Conservation (phyloP, 2,329 filamentous ascomycete genomes). For the Lachnellula suecica region DNA sequence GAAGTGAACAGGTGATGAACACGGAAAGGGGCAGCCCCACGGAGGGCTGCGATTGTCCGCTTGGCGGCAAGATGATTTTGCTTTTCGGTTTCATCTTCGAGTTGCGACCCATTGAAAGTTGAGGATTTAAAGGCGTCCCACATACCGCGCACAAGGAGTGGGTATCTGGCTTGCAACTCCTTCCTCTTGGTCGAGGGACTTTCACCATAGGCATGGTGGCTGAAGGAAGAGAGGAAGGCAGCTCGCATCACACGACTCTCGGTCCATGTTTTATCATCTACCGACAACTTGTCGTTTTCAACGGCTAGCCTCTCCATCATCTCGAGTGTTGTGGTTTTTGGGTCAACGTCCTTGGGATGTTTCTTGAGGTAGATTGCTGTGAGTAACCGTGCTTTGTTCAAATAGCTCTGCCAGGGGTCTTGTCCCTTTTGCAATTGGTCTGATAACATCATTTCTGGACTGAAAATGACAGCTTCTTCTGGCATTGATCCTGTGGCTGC, state of each 20-base stretch:
- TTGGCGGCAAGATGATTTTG: background rate
- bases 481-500: background rate
- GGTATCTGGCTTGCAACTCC: no score
- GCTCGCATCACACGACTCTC: background rate
- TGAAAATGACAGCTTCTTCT: background rate
- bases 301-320: background rate
- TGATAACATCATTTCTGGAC: background rate
- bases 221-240: background rate
- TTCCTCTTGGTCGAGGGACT: background rate
- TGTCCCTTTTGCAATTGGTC: background rate
- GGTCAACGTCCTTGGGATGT: background rate
- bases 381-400: background rate
- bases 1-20: background rate
- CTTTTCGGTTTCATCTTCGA: background rate
- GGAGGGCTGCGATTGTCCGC: background rate
- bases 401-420: background rate
- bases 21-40: background rate
- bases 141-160: background rate
- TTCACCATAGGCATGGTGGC: background rate
- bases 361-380: background rate
- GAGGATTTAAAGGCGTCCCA: background rate
- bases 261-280: background rate
- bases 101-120: background rate
- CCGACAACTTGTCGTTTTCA: background rate
- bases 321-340: background rate